phyloP scores from a whole-genome alignment of 192 early-diverging fungal species.

The Funneliformis mosseae region DNA sequence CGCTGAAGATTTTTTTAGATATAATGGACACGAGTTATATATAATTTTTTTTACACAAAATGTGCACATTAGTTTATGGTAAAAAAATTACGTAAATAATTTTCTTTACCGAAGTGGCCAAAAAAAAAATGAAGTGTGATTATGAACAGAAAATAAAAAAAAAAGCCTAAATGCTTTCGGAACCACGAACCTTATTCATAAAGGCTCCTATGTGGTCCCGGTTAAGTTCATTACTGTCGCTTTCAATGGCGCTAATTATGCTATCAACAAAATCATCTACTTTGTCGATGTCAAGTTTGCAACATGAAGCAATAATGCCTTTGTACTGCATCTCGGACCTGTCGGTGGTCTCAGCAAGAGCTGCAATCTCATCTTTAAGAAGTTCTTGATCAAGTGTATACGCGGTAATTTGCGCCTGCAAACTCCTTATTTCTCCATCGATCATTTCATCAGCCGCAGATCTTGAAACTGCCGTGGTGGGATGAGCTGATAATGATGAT shows the following conservation, averaged over 20 bases:
- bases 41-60: too few species aligned
- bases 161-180: not conserved
- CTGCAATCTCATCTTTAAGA: constrained; percentile 61
- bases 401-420: constrained; percentile 43
- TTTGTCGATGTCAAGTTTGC: constrained; percentile 73
- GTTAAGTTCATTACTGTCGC: constrained; percentile 59
- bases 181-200: not conserved
- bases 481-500: not conserved
- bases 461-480: not conserved
- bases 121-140: not conserved
- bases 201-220: not conserved
- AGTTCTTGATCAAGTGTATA: constrained; percentile 47
- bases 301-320: constrained; percentile 83
- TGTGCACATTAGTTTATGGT: not conserved
- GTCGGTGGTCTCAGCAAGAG: constrained; percentile 53
- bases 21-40: not conserved
- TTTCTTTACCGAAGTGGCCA: not conserved
- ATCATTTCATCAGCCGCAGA: constrained; percentile 28
- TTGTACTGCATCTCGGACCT: constrained; percentile 79
- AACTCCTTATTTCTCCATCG: constrained; percentile 39
- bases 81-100: not conserved
- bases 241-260: constrained; percentile 79
- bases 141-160: not conserved
- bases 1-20: not conserved
- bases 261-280: constrained; percentile 79